Percentiles rank a stretch among this genome's conserved stretches.
These are phyloP conservation scores for Nitzschia putrida DNA, from an alignment of 108 stramenopile species.

Conservation along the genomic window DNA sequence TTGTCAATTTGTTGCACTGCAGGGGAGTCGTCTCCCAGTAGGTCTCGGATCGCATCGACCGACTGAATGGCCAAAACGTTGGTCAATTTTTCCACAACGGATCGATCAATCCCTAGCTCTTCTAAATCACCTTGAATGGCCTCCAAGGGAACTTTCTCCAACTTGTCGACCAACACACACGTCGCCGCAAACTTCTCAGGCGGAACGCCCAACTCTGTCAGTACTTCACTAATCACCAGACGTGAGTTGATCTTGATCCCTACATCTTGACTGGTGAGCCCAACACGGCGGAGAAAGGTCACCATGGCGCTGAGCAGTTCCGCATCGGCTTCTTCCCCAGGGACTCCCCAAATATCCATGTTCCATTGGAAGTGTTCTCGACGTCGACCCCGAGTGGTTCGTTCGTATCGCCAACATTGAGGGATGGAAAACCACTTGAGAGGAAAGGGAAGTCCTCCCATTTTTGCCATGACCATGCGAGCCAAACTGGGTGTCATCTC, in stretches of 20 bases:
- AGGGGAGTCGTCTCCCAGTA: conserved; percentile 80
- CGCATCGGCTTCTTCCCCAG: conserved; percentile 91
- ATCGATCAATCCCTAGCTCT: conserved; percentile 80
- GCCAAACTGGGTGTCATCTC: conserved; percentile 99
- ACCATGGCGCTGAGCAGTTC: conserved; percentile 94
- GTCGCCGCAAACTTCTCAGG: conserved; percentile 92
- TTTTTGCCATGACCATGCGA: conserved; percentile 96
- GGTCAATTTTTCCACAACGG: conserved; percentile 80
- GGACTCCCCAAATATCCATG: conserved; percentile 91
- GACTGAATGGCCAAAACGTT: conserved; percentile 84
- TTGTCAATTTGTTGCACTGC: conserved; percentile 84
- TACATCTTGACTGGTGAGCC: conserved; percentile 88
- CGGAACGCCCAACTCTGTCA: conserved; percentile 87
- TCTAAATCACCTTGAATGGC: conserved; percentile 90
- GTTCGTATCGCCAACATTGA: conserved; percentile 96
- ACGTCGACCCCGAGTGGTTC: conserved; percentile 96
- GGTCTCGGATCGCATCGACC: conserved; percentile 72
- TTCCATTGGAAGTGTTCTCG: conserved; percentile 99
- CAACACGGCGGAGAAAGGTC: conserved; percentile 84
- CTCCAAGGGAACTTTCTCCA: conserved; percentile 95
- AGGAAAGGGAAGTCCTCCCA: conserved; percentile 85
- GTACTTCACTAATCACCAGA: conserved; percentile 86
- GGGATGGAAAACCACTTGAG: conserved; percentile 97
- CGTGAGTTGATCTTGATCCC: conserved; percentile 96
- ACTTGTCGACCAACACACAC: conserved; percentile 96